Evolutionary conservation across 1,284 basidiomycete genomes (phyloP).

Genomic region (Ceratobasidium papillatum): DNA sequence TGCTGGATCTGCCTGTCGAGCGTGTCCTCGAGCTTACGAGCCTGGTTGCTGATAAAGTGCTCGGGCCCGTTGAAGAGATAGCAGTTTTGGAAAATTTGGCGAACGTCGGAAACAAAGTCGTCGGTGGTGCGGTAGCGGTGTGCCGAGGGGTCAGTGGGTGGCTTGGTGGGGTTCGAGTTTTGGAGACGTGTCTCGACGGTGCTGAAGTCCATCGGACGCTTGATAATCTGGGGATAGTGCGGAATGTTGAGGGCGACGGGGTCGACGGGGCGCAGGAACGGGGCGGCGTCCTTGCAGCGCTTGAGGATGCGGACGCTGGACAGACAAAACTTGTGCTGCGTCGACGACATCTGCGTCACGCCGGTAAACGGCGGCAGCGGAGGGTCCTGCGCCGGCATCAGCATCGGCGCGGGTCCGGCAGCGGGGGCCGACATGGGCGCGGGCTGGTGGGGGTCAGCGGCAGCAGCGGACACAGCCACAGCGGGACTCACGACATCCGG

Average conservation of each 20-base stretch:
- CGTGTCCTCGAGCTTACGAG: slow-evolving; percentile 80
- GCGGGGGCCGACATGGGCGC: neutral
- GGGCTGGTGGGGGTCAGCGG: slow-evolving; percentile 10
- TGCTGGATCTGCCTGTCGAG: slow-evolving; percentile 92
- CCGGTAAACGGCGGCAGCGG: slow-evolving; percentile 36
- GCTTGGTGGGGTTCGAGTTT: slow-evolving; percentile 80
- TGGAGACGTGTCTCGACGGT: slow-evolving; percentile 90
- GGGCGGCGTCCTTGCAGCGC: slow-evolving; percentile 82
- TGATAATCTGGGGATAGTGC: slow-evolving; percentile 89
- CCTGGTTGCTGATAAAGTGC: slow-evolving; percentile 81
- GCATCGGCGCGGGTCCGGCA: neutral
- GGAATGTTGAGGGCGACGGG: slow-evolving; percentile 89
- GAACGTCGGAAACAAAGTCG: slow-evolving; percentile 84
- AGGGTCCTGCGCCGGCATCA: slow-evolving; percentile 20
- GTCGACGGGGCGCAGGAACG: slow-evolving; percentile 92
- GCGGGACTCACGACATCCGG: neutral
- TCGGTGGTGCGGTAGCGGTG: slow-evolving; percentile 78
- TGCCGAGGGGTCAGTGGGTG: slow-evolving; percentile 51
- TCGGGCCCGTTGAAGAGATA: slow-evolving; percentile 92
- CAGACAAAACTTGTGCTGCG: slow-evolving; percentile 84
- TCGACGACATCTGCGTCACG: slow-evolving; percentile 43
- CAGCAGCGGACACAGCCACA: neutral
- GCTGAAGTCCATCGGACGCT: slow-evolving; percentile 93
- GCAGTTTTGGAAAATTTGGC: slow-evolving; percentile 89
- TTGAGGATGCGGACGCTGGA: slow-evolving; percentile 85